phyloP scores from a whole-genome alignment of 441 rosid species.

The Euphorbia celastroides region DNA sequence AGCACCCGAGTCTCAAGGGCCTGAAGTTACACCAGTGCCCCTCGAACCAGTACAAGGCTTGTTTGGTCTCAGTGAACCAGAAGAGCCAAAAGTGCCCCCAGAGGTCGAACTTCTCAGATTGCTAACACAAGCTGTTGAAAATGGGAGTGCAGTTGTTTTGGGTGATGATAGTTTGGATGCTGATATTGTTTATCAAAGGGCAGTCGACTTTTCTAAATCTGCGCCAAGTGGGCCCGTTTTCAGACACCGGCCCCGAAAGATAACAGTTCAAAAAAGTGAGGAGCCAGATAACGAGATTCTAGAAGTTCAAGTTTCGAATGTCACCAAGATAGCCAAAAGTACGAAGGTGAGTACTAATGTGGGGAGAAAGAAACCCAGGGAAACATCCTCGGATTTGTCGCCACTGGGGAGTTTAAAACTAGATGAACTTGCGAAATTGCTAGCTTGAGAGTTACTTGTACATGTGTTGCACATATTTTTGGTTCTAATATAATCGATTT shows the following conservation, averaged over 20 bases:
- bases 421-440: constrained; percentile 82
- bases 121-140: constrained; percentile 61
- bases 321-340: constrained; percentile 20
- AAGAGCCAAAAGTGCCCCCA: constrained; percentile 20
- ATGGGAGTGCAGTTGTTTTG: constrained; percentile 56
- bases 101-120: constrained; percentile 38
- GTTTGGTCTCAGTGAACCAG: constrained; percentile 14
- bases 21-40: constrained; percentile 13
- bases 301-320: constrained; percentile 23
- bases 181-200: constrained; percentile 46
- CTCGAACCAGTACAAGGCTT: constrained; percentile 23
- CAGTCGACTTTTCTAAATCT: constrained; percentile 48
- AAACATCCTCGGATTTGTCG: constrained; percentile 24
- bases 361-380: constrained; percentile 20
- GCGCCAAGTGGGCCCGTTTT: constrained; percentile 62
- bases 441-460: constrained; percentile 30
- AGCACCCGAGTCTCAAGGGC: constrained; percentile 6
- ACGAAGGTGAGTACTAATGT: constrained; percentile 20
- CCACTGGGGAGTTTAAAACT: constrained; percentile 55
- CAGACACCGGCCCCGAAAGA: constrained; percentile 33
- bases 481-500: neutral
- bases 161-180: constrained; percentile 47
- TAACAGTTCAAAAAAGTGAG: constrained; percentile 26
- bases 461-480: neutral
- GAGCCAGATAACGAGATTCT: constrained; percentile 30